Evolutionary conservation across 2,329 filamentous ascomycete genomes (phyloP).

Genomic region (Colletotrichum eremochloae): DNA sequence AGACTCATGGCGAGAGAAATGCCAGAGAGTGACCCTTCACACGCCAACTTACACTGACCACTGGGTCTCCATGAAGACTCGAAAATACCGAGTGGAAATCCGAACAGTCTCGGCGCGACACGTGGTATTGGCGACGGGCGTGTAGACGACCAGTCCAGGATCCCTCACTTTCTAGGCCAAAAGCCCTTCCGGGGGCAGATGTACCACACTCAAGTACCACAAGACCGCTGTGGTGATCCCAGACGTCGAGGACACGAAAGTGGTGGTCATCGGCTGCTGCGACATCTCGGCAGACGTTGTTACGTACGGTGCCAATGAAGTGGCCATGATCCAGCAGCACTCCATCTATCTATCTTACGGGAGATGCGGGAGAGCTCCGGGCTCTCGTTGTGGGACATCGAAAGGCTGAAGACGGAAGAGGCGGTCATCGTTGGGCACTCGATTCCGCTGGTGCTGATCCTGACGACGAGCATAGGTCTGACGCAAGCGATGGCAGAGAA

Average conservation of each 20-base stretch:
- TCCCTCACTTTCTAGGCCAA: constrained; percentile 56
- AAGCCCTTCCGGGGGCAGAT: constrained; percentile 57
- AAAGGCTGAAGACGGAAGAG: constrained; percentile 61
- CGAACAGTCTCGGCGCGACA: constrained; percentile 54
- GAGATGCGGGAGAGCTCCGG: constrained; percentile 55
- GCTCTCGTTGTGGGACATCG: constrained; percentile 51
- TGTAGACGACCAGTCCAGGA: constrained; percentile 55
- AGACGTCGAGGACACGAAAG: too few species aligned
- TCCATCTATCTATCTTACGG: constrained; percentile 60
- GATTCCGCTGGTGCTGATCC: constrained; percentile 61
- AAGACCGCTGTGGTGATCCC: constrained; percentile 51
- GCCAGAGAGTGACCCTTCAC: constrained; percentile 49
- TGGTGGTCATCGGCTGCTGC: too few species aligned
- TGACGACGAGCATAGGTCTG: constrained; percentile 57
- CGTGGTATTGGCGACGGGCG: constrained; percentile 62
- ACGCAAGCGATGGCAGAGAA: constrained; percentile 56
- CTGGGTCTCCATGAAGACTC: constrained; percentile 45
- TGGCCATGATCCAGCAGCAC: too few species aligned
- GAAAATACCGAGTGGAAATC: constrained; percentile 55
- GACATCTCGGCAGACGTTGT: too few species aligned
- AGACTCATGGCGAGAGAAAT: constrained; percentile 65
- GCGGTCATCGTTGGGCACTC: constrained; percentile 62
- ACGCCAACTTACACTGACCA: constrained; percentile 46
- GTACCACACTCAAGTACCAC: constrained; percentile 59
- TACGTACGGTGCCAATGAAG: too few species aligned